Evolutionary conservation across 768 basidiomycete species (phyloP).

Genomic region (Panaeolus papilionaceus): DNA sequence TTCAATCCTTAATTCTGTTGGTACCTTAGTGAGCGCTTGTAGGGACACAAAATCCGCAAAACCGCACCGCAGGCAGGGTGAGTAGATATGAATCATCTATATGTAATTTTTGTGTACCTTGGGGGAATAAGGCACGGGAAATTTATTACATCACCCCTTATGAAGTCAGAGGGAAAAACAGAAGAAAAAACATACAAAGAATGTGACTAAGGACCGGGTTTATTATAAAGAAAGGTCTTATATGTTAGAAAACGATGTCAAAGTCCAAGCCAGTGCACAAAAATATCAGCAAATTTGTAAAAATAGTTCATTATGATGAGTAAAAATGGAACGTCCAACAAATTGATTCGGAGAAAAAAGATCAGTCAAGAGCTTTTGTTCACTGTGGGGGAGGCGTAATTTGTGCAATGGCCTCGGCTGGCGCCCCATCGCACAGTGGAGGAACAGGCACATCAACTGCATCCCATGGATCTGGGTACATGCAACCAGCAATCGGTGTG

Average conservation of each 20-base stretch:
- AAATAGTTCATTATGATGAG: neutral
- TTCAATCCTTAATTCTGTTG: neutral
- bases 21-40: constrained; percentile 14
- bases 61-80: constrained; percentile 2
- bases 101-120: neutral
- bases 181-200: neutral
- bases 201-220: neutral
- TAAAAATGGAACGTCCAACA: neutral
- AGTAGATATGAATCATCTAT: neutral
- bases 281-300: neutral
- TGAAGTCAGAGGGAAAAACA: neutral
- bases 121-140: neutral
- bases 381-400: constrained; percentile 24
- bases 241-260: neutral
- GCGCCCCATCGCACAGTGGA: constrained; percentile 29
- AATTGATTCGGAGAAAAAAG: neutral
- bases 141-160: constrained; percentile 10
- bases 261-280: constrained; percentile 5
- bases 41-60: neutral
- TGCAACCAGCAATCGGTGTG: constrained; percentile 58
- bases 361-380: constrained; percentile 12
- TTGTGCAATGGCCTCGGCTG: constrained; percentile 24
- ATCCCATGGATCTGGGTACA: constrained; percentile 57
- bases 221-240: neutral
- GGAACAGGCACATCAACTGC: constrained; percentile 42